These are phyloP conservation scores for Neonectria magnoliae DNA, from an alignment of 2,329 filamentous ascomycete species.

Conservation along the genomic window DNA sequence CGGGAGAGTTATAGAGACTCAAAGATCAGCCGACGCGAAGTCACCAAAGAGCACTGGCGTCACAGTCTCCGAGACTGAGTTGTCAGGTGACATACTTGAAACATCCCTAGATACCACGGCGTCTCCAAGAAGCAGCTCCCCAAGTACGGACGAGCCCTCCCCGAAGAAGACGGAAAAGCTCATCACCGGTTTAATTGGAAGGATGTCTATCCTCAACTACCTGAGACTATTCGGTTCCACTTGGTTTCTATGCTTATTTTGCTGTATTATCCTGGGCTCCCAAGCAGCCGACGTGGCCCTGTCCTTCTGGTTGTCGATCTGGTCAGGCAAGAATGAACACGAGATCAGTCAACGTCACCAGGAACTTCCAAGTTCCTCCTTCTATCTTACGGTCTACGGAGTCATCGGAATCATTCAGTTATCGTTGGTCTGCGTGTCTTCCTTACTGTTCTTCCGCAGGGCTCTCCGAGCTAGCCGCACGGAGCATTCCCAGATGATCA, in stretches of 20 bases:
- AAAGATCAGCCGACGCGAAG: background rate
- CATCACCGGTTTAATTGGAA: constrained; percentile 4
- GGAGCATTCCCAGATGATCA: constrained; percentile 14
- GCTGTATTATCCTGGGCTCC: background rate
- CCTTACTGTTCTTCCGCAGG: constrained; percentile 7
- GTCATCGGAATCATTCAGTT: background rate
- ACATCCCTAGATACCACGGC: background rate
- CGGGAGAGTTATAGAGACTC: background rate
- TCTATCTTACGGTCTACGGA: constrained; percentile 10
- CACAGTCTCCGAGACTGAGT: background rate
- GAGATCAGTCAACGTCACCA: background rate
- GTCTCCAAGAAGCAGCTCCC: background rate
- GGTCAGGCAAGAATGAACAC: constrained; percentile 4
- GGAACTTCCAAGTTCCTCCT: background rate
- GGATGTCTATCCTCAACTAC: constrained; percentile 7
- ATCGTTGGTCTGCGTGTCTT: background rate
- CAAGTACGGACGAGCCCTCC: background rate
- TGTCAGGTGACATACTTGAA: background rate
- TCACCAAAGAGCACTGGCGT: background rate
- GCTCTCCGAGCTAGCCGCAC: constrained; percentile 1
- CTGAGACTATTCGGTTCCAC: background rate
- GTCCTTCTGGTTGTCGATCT: constrained; percentile 14
- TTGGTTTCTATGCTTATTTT: background rate
- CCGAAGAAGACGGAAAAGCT: background rate
- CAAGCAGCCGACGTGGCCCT: constrained; percentile 1